A percentile compares a stretch with the other conserved stretches of the same genome.
phyloP scores from a whole-genome alignment of 83 land plant genomes.

The Isoetes engelmannii region DNA sequence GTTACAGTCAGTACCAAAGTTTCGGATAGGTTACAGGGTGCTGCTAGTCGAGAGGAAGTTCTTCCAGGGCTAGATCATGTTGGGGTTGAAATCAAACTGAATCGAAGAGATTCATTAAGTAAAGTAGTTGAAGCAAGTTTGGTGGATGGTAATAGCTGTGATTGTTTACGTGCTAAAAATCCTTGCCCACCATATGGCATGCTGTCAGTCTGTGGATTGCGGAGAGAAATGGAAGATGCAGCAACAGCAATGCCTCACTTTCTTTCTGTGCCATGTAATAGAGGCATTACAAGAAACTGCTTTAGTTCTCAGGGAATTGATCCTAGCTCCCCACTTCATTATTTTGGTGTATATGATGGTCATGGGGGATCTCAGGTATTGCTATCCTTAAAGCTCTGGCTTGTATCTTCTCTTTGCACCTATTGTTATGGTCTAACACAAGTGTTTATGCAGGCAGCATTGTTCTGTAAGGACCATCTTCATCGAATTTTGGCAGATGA shows the following conservation, averaged over 20 bases:
- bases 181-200: slow-evolving; percentile 26
- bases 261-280: slow-evolving; percentile 4
- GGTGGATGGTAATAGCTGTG: too few relatives aligned
- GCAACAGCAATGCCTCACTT: slow-evolving; percentile 42
- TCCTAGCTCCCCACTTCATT: slow-evolving; percentile 20
- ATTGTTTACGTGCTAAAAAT: too few relatives aligned
- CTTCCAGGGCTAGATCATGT: too few relatives aligned
- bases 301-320: background rate
- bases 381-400: too few relatives aligned
- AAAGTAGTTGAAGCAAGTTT: too few relatives aligned
- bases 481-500: slow-evolving; percentile 66
- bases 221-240: slow-evolving; percentile 68
- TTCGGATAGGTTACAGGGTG: too few relatives aligned
- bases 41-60: too few relatives aligned
- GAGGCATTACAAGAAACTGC: background rate
- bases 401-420: too few relatives aligned
- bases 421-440: too few relatives aligned
- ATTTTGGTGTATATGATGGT: slow-evolving; percentile 68
- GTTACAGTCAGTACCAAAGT: too few relatives aligned
- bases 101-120: too few relatives aligned
- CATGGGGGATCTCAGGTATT: slow-evolving; percentile 69
- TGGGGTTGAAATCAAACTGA: too few relatives aligned
- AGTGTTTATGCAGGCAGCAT: background rate
- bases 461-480: slow-evolving; percentile 61
- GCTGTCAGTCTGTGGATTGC: slow-evolving; percentile 49